Conservation (phyloP, 2,329 filamentous ascomycete genomes). For the Nigrospora osmanthi region DNA sequence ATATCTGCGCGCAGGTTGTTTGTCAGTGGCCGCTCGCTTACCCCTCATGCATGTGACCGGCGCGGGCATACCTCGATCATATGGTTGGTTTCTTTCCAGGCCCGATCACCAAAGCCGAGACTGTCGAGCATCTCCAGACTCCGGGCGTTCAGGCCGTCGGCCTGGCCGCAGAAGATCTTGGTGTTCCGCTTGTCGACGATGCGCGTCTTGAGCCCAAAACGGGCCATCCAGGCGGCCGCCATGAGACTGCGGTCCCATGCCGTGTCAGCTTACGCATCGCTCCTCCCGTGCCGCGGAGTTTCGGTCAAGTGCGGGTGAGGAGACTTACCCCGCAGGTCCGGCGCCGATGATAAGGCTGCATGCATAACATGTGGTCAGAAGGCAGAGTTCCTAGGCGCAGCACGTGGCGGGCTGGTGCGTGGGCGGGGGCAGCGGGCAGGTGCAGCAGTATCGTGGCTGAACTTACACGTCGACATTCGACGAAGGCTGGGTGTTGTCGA, state of each 20-base stretch:
- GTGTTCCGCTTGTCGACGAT: constrained; percentile 35
- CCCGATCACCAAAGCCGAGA: constrained; percentile 57
- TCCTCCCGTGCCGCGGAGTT: no score
- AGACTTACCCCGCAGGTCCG: constrained; percentile 1
- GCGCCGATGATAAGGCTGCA: background rate
- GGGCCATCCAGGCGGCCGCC: constrained; percentile 34
- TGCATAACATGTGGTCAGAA: no score
- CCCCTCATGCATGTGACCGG: no score
- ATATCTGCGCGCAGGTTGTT: constrained; percentile 10
- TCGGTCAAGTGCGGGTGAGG: no score
- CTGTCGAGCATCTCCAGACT: constrained; percentile 67
- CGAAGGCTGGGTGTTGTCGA: background rate
- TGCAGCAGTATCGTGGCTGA: background rate
- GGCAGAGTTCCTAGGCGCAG: no score
- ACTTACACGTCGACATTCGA: constrained; percentile 1
- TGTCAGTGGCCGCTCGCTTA: no score
- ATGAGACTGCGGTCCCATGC: constrained; percentile 22
- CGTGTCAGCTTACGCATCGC: no score
- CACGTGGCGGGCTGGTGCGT: no score
- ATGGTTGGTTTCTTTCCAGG: constrained; percentile 60
- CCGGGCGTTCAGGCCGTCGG: constrained; percentile 49
- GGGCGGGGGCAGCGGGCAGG: no score
- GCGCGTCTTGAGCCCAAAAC: constrained; percentile 29
- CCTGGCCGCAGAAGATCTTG: constrained; percentile 33
- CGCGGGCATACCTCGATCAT: constrained; percentile 50